Base-by-base conservation (phyloP, 2,329 filamentous ascomycete genomes). In the Penicillium psychrosexuale region DNA sequence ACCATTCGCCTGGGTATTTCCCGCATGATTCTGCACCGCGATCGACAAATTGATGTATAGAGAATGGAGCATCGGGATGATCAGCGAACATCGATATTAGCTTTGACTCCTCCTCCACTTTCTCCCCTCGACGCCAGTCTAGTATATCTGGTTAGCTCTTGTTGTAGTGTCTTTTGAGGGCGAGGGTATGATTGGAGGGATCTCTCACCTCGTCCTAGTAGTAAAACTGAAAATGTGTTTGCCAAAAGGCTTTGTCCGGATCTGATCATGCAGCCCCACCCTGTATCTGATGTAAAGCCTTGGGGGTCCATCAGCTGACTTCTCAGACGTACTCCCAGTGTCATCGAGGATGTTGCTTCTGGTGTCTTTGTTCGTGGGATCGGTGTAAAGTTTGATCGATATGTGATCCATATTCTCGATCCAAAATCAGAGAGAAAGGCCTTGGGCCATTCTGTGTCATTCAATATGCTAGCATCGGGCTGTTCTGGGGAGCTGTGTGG, bases 211-310 rank as follows among this genome's bases (percentile, higher is more conserved):
- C 94, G 85, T 19, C 94, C 93, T 22, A 97, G 77, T 37, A 82
- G 80, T 45, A 92, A 77, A 52, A 89, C 81, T 17, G 84, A 76
- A 65, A 97, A 79, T 1, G 93, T 82, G 73, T 97, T 99, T 42
- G 93, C 93, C 39, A 99, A 79, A 27, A 99, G 80, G 67, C 90
- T 93, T 77, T 99, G 94, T 3, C 94, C 94, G 6, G 93, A 97
- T 56, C 94, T 82, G 65, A 99, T 97, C 94, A 99, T 99, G 69
- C 94, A 99, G 0, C 94, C 94, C 91, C 95, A 99, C 48, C 94
- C 94, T 9, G 90, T 92, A 71, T 99, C 94, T 2, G 91, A 93
- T 11, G 90, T 89, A 74, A 97, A 99, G 5, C 90, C 91, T 27
- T 81, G 81, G 54, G 90, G 84, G 46, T 96, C 90, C 11, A 84